Base-by-base conservation (phyloP, 2,329 filamentous ascomycete genomes). In the Diaporthe sp. region DNA sequence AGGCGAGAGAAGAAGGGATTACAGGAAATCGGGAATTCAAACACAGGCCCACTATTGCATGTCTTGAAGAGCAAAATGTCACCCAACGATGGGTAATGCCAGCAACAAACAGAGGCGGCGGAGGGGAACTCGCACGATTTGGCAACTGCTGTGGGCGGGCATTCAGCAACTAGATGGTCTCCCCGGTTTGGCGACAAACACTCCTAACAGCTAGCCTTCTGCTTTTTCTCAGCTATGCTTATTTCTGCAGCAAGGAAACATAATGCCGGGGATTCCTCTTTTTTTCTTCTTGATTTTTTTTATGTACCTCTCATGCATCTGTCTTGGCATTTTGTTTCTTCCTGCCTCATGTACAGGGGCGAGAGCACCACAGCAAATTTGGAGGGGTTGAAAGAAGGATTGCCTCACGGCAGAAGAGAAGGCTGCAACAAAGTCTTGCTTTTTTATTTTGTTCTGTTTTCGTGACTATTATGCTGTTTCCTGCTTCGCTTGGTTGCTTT, bases 161-260 rank as follows among this genome's bases (percentile, higher is more conserved):
- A 55, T 75, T 55, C 46, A 65, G 71, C 71, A 65, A 67, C 51
- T 61, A 73, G 74, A 77, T 75, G 72, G 39, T 68, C 46, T 58
- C 71, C 25, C 28, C 53, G 49, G 49, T 70, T 76, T 37, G 72
- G 46, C 61, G 67, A 55, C 62, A 62, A 60, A 73, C 60, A 28
- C 44, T 71, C 51, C 46, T 31, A 25, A 67, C 71, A 62, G 60
- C 51, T 57, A 46, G 58, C 71, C 61, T 49, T 61, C 76, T 73
- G 31, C 61, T 53, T 73, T 42, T 46, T 44, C 2, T 65, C 37
- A 34, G 19, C 22, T 62, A 10, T 39, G 58, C 42, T 76, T 71
- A 19, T 70, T 70, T 28, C 34, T 70, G 65, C 44, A 92, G 83
- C 75, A 91, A 90, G 0, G 90, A 90, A 10, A 90, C 82, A 71